These are phyloP conservation scores for Selaginella moellendorffii DNA, from an alignment of 75 land plant species.

Conservation along the genomic window DNA sequence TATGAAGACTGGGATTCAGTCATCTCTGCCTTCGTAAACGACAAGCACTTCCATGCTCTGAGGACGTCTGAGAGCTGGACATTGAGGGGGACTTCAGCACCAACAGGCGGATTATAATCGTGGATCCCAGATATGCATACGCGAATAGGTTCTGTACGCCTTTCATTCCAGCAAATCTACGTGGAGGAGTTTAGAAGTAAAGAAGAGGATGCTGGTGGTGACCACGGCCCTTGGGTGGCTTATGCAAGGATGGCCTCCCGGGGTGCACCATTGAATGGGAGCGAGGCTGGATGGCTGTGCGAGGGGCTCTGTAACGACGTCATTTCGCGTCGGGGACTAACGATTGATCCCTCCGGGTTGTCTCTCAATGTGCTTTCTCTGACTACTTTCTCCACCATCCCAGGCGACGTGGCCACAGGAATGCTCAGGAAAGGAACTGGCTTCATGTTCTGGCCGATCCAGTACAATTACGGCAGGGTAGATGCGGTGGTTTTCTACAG, in stretches of 20 bases:
- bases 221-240: too few relatives aligned
- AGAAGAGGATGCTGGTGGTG: too few relatives aligned
- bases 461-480: too few relatives aligned
- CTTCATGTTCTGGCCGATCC: neutral
- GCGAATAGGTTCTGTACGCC: neutral
- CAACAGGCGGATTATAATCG: neutral
- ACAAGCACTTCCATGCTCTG: neutral
- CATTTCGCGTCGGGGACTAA: neutral
- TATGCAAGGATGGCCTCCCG: neutral
- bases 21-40: neutral
- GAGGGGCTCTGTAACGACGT: neutral
- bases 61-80: neutral
- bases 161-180: neutral
- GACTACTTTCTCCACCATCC: neutral
- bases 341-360: neutral
- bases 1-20: neutral
- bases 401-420: neutral
- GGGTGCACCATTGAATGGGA: neutral
- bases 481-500: neutral
- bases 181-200: neutral
- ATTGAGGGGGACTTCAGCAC: neutral
- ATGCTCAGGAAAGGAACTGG: neutral
- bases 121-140: neutral
- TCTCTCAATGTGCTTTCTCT: neutral
- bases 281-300: slow-evolving; percentile 1